Percentiles rank a stretch among this genome's conserved stretches.
Conservation (phyloP, 2,329 filamentous ascomycete species). For the Colletotrichum sublineola region DNA sequence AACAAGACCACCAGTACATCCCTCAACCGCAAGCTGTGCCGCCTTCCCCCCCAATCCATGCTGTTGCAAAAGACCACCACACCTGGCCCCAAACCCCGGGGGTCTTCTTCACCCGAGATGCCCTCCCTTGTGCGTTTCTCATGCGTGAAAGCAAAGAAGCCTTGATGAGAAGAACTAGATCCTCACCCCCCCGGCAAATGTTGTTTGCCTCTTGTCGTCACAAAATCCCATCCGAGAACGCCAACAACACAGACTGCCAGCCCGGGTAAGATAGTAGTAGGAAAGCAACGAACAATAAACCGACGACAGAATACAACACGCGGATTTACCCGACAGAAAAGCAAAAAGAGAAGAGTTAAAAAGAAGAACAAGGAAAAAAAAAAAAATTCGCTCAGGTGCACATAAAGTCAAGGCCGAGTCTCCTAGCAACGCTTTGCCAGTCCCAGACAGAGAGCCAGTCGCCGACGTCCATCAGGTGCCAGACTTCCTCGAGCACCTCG, state of each 20-base stretch:
- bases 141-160: conserved; percentile 4
- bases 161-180: conserved; percentile 8
- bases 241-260: conserved; percentile 8
- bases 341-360: conserved; percentile 1
- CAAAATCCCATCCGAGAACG: conserved; percentile 31
- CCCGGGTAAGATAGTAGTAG: background rate
- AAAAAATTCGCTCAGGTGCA: conserved; percentile 54
- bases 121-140: background rate
- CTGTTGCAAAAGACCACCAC: background rate
- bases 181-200: conserved; percentile 7
- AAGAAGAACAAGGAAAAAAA: background rate
- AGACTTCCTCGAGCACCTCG: conserved; percentile 70
- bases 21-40: background rate
- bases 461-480: conserved; percentile 69
- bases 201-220: conserved; percentile 19
- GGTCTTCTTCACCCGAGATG: background rate
- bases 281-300: background rate
- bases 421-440: conserved; percentile 69
- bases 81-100: background rate
- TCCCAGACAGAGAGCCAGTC: conserved; percentile 74
- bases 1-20: too few species aligned
- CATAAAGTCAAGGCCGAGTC: conserved; percentile 69
- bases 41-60: background rate
- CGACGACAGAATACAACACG: conserved; percentile 37
- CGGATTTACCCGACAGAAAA: conserved; percentile 36